Percentiles rank a stretch among this genome's conserved stretches.
Conservation (phyloP, 2,329 filamentous ascomycete genomes). For the Tolypocladium nubicola region DNA sequence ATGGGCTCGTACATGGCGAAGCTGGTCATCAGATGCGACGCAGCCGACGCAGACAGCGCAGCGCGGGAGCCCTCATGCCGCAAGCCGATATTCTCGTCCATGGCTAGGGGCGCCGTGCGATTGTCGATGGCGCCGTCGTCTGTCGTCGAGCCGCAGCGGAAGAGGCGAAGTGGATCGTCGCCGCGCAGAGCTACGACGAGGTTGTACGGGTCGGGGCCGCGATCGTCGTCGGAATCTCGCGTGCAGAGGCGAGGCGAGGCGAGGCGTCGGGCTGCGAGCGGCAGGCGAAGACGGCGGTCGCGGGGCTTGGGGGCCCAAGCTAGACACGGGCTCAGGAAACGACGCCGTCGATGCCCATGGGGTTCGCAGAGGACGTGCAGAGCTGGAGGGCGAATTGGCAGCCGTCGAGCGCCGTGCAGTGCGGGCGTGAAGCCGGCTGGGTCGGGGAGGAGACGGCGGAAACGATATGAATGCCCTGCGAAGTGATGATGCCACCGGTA, state of each 20-base stretch:
- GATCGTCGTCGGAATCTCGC: background rate
- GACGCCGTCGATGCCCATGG: background rate
- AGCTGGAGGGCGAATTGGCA: background rate
- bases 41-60: constrained; percentile 19
- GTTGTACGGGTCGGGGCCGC: background rate
- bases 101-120: constrained; percentile 7
- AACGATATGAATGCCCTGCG: background rate
- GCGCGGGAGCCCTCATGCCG: constrained; percentile 18
- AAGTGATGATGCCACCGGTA: constrained; percentile 3
- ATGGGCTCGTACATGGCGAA: constrained; percentile 52
- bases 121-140: background rate
- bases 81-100: constrained; percentile 29
- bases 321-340: background rate
- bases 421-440: background rate
- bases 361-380: background rate
- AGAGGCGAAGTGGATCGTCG: background rate
- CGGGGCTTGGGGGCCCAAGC: background rate
- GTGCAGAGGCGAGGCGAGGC: background rate
- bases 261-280: too few relatives aligned
- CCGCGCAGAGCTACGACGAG: background rate
- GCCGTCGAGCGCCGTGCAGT: background rate
- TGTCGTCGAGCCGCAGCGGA: background rate
- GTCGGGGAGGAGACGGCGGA: background rate
- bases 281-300: too few relatives aligned
- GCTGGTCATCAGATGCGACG: constrained; percentile 21